Percentiles rank a stretch among this genome's conserved stretches.
Conservation (phyloP, 768 basidiomycete species). For the Agaricus blazei region DNA sequence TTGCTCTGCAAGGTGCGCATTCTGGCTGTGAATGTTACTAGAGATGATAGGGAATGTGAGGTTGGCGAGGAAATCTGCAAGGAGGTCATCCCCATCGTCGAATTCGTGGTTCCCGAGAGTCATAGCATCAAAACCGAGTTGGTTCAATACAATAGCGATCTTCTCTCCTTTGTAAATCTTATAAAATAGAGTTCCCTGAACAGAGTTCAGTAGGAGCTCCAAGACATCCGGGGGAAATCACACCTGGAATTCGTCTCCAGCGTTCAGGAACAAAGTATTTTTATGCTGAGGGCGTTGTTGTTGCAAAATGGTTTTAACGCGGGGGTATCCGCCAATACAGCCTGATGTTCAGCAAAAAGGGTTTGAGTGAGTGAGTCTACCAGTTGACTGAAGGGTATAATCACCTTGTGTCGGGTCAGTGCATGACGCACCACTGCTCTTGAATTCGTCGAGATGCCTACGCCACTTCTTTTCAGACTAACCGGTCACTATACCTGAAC, state of each 20-base stretch:
- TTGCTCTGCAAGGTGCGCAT: conserved; percentile 25
- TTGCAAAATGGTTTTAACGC: conserved; percentile 34
- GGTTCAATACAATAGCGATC: conserved; percentile 36
- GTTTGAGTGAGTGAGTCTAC: neutral
- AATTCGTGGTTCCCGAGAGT: conserved; percentile 45
- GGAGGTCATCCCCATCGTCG: conserved; percentile 34
- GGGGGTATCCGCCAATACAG: conserved; percentile 38
- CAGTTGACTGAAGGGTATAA: neutral
- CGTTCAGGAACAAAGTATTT: conserved; percentile 37
- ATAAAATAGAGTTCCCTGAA: conserved; percentile 40
- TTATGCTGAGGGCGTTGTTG: conserved; percentile 22
- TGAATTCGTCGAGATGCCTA: conserved; percentile 34
- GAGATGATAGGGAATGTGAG: conserved; percentile 41
- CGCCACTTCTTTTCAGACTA: neutral
- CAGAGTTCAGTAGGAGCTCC: neutral
- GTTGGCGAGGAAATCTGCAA: conserved; percentile 31
- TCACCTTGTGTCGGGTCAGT: conserved; percentile 24
- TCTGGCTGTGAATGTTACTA: conserved; percentile 35
- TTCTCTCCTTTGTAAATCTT: conserved; percentile 37
- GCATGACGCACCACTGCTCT: conserved; percentile 31
- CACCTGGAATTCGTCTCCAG: conserved; percentile 44
- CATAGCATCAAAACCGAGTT: conserved; percentile 38
- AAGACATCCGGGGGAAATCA: neutral
- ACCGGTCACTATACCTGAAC: neutral
- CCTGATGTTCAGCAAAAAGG: conserved; percentile 12